Base-by-base conservation (phyloP, 441 rosid species). In the Hura crepitans region DNA sequence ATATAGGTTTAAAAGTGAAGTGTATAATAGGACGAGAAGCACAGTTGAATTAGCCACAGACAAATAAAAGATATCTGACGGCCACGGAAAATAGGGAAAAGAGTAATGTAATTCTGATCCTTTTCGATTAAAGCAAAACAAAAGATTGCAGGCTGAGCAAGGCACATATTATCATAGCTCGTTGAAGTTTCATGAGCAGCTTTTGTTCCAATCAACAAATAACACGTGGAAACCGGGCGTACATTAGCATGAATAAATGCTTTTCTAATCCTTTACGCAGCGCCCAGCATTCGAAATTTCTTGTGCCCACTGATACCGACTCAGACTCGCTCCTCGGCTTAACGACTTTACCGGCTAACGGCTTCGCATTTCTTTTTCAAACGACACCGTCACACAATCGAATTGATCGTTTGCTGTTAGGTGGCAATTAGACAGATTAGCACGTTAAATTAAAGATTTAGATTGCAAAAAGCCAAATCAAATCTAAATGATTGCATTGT, bases 221-320 rank as follows among this genome's bases (percentile, higher is more conserved):
- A 68, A 62, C 75, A 72, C 81, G 79, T 80, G 69, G 66, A 42
- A 0, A 2, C 39, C 6, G 10, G n/a, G 60, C 56, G 43, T 27
- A 35, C 18, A 49, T 58, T 5, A 17, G 55, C 62, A 2, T n/a
- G 65, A 72, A 43, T 69, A 57, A 77, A 72, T 77, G 79, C 77
- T 66, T 64, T 74, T 66, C 70, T 72, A 78, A 81, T 76, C 80
- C 79, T 76, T 61, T 70, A 73, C 84, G 78, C 75, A 62, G 77
- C 76, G 74, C 72, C 72, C 74, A 25, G 70, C 78, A 65, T 74
- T 79, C 73, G 7, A 73, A 75, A 72, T 45, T 68, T 62, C 14
- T 23, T 66, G 73, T 62, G 69, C 25, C 53, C 65, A 13, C 27
- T 60, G 57, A 17, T 58, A 66, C 61, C 66, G 73, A 60, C 59